phyloP scores from a whole-genome alignment of 805 yeast species.

The Schwanniomyces yamadae region DNA sequence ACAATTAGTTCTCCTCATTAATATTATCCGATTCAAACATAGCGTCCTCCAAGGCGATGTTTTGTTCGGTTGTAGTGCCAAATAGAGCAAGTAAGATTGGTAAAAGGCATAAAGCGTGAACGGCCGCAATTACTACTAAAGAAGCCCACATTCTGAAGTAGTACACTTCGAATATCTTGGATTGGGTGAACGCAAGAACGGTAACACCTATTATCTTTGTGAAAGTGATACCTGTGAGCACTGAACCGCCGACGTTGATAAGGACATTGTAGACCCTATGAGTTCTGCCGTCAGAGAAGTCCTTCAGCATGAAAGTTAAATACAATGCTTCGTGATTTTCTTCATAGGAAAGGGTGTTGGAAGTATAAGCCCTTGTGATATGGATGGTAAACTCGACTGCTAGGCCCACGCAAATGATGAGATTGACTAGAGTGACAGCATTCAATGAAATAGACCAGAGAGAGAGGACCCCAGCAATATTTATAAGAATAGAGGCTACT shows the following conservation, averaged over 20 bases:
- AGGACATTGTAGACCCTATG: slow-evolving; percentile 58
- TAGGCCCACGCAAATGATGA: slow-evolving; percentile 88
- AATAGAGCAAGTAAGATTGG: slow-evolving; percentile 67
- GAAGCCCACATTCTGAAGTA: slow-evolving; percentile 95
- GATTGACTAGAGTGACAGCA: slow-evolving; percentile 86
- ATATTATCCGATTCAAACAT: too few species aligned
- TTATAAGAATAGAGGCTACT: slow-evolving; percentile 62
- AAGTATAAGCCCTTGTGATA: slow-evolving; percentile 73
- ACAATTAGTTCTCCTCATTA: too few species aligned
- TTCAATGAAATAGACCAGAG: slow-evolving; percentile 74
- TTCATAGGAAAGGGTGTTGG: slow-evolving; percentile 24
- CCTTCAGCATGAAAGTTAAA: slow-evolving; percentile 15
- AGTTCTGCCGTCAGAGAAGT: slow-evolving; percentile 7
- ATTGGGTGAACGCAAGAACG: slow-evolving; percentile 82
- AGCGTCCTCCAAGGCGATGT: not conserved
- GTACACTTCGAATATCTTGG: slow-evolving; percentile 86
- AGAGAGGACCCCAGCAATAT: slow-evolving; percentile 80
- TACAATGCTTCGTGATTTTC: slow-evolving; percentile 14
- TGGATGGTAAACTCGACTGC: slow-evolving; percentile 94
- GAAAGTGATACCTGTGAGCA: slow-evolving; percentile 83
- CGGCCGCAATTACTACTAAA: slow-evolving; percentile 69
- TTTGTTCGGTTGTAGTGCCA: slow-evolving; percentile 14
- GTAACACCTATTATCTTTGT: slow-evolving; percentile 87
- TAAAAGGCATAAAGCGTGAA: slow-evolving; percentile 74
- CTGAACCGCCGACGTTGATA: slow-evolving; percentile 82